Evolutionary conservation across 169 alveolate species (phyloP).

Genomic region (Theileria orientalis): DNA sequence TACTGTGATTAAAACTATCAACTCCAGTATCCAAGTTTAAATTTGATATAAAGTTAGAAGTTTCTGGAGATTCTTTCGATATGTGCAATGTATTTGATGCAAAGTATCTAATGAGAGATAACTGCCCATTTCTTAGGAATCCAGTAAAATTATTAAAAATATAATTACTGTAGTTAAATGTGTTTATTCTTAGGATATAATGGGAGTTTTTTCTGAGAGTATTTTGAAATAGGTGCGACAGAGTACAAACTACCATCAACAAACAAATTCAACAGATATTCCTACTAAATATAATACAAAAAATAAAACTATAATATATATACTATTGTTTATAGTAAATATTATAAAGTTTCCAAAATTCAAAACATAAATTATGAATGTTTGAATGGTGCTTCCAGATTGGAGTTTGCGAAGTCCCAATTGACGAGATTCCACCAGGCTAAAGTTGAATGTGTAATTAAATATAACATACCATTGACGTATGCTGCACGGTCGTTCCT

Average conservation of each 20-base stretch:
- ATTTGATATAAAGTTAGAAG: neutral
- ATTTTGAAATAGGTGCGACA: neutral
- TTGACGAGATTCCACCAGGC: conserved; percentile 91
- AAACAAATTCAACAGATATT: neutral
- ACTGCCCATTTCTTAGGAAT: neutral
- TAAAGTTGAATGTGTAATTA: neutral
- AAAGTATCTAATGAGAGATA: neutral
- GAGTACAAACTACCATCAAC: neutral
- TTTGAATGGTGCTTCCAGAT: conserved; percentile 55
- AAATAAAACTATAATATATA: neutral
- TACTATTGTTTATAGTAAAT: neutral
- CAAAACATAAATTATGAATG: conserved; percentile 7
- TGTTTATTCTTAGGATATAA: neutral
- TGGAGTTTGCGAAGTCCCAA: conserved; percentile 88
- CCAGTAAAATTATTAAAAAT: no score
- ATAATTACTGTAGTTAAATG: no score
- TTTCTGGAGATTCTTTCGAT: neutral
- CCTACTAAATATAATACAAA: neutral
- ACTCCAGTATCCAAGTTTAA: neutral
- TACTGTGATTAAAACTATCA: neutral
- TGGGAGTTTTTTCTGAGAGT: neutral
- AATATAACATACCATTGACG: conserved; percentile 70
- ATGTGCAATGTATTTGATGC: neutral
- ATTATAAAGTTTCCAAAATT: neutral
- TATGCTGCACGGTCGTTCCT: conserved; percentile 86